Conservation (phyloP, 106 monocot genomes). For the Xerophyta viscosa region DNA sequence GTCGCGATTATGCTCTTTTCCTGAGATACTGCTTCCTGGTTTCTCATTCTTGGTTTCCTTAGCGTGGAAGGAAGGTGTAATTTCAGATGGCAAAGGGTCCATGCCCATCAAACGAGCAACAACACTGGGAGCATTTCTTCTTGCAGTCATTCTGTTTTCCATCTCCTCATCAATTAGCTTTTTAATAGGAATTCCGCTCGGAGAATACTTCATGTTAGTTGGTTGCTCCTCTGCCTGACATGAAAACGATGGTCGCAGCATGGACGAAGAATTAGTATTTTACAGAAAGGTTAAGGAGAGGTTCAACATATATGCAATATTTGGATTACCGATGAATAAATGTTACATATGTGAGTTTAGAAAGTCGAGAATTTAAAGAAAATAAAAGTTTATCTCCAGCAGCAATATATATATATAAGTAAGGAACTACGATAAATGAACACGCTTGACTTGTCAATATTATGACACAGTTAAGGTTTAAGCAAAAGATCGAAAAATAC, state of each 20-base stretch:
- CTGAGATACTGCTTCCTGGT: constrained; percentile 4
- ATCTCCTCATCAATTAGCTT: constrained; percentile 41
- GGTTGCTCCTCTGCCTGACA: constrained; percentile 27
- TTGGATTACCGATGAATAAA: no score
- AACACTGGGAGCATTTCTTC: constrained; percentile 36
- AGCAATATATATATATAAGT: no score
- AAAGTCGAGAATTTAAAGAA: no score
- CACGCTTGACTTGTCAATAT: no score
- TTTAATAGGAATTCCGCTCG: constrained; percentile 21
- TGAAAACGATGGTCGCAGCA: constrained; percentile 22
- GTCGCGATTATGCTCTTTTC: not conserved
- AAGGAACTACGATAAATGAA: no score
- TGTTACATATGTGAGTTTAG: no score
- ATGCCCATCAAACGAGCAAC: constrained; percentile 83
- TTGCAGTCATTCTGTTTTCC: constrained; percentile 11
- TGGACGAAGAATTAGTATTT: constrained; percentile 4
- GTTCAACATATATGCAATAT: no score
- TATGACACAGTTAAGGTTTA: no score
- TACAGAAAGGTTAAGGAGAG: no score
- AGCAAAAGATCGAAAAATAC: no score
- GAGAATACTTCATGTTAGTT: constrained; percentile 15
- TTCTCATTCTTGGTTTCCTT: constrained; percentile 25
- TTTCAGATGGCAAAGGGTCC: constrained; percentile 40
- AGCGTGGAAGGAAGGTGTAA: constrained; percentile 9
- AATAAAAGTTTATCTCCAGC: no score